These are phyloP conservation scores for Inga laurina DNA, from an alignment of 306 rosid genomes.

Conservation along the genomic window DNA sequence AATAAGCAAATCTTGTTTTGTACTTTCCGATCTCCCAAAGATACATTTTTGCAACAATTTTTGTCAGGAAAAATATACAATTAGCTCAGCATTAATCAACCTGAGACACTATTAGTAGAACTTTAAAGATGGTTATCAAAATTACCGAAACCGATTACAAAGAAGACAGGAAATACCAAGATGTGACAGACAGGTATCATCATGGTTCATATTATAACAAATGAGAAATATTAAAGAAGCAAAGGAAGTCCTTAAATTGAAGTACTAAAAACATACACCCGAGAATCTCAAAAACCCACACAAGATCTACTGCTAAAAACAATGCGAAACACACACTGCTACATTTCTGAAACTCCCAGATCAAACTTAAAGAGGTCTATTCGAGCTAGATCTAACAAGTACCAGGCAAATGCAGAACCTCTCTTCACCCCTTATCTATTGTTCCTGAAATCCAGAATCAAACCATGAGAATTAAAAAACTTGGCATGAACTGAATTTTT, in stretches of 20 bases:
- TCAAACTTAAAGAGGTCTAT: background rate
- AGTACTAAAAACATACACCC: background rate
- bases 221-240: background rate
- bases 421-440: conserved; percentile 46
- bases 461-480: conserved; percentile 31
- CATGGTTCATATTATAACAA: background rate
- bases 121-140: background rate
- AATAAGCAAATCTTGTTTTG: background rate
- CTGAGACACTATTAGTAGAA: background rate
- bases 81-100: background rate
- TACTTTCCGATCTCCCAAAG: background rate
- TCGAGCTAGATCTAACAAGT: conserved; percentile 59
- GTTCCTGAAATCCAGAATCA: conserved; percentile 41
- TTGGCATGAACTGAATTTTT: background rate
- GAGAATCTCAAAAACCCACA: conserved; percentile 25
- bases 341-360: conserved; percentile 13
- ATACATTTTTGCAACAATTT: background rate
- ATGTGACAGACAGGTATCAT: background rate
- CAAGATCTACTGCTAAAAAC: conserved; percentile 37
- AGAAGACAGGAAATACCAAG: background rate
- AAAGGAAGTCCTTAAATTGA: conserved; percentile 5
- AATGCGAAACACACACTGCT: conserved; percentile 9
- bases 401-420: conserved; percentile 46
- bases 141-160: background rate
- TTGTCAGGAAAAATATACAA: background rate